phyloP scores from a whole-genome alignment of 257 asterid species.

The Rubia yunnanensis region DNA sequence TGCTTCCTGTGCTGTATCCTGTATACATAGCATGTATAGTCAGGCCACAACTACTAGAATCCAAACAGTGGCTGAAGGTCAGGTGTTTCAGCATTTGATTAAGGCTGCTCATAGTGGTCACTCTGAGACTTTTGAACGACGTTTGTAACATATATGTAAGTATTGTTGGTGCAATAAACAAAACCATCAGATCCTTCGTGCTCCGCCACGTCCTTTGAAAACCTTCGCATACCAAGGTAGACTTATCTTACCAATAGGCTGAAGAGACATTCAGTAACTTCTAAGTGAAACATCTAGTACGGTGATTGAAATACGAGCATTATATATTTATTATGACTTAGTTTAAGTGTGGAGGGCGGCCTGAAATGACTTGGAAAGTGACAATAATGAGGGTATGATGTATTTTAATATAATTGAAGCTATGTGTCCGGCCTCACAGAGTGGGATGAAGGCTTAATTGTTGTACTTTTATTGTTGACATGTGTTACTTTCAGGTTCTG shows the following conservation, averaged over 20 bases:
- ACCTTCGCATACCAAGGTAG: not conserved
- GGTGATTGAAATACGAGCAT: not conserved
- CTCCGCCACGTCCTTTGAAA: not conserved
- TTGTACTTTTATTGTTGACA: not conserved
- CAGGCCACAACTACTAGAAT: not conserved
- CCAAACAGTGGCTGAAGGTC: not conserved
- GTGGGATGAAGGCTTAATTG: not conserved
- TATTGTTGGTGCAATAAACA: not conserved
- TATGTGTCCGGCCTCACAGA: no score
- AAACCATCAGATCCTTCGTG: not conserved
- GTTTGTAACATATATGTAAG: not conserved
- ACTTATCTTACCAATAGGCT: not conserved
- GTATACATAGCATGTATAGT: not conserved
- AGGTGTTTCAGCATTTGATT: not conserved
- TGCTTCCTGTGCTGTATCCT: not conserved
- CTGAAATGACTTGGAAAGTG: no score
- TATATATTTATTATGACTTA: not conserved
- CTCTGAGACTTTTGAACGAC: not conserved
- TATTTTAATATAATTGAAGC: no score
- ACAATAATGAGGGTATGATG: no score
- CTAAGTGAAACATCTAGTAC: no score
- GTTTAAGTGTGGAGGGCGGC: no score
- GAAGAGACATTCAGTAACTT: not conserved
- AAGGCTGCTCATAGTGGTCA: not conserved
- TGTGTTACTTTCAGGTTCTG: constrained; percentile 60